Conservation (phyloP, 2,329 filamentous ascomycete species). For the Colletotrichum melonis region DNA sequence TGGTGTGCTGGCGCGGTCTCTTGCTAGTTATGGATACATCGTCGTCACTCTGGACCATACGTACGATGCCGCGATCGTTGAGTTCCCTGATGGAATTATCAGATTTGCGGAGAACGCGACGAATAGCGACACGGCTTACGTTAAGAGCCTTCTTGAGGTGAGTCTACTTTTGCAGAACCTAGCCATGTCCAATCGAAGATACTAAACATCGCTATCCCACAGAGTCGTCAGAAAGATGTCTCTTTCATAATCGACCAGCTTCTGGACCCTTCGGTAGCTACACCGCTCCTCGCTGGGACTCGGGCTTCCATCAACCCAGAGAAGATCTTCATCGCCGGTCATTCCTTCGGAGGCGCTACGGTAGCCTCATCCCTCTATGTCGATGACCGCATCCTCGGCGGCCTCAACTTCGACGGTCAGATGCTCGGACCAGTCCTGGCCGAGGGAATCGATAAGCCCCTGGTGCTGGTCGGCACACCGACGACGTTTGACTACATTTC, state of each 20-base stretch:
- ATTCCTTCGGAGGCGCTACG: slow-evolving; percentile 52
- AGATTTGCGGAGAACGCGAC: slow-evolving; percentile 37
- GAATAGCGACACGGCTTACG: neutral
- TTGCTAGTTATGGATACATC: slow-evolving; percentile 58
- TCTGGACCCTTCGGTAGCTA: neutral
- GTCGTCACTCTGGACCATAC: slow-evolving; percentile 62
- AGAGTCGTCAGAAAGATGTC: slow-evolving; percentile 50
- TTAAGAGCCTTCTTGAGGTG: slow-evolving; percentile 9
- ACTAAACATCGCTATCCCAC: neutral
- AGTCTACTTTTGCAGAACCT: neutral
- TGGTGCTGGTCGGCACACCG: slow-evolving; percentile 44
- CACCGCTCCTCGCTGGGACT: neutral
- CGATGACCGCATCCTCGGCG: slow-evolving; percentile 48
- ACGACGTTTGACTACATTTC: slow-evolving; percentile 42
- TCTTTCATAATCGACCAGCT: slow-evolving; percentile 50
- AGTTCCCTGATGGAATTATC: slow-evolving; percentile 56
- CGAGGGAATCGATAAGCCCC: slow-evolving; percentile 42
- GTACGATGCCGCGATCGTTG: slow-evolving; percentile 55
- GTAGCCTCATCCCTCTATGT: slow-evolving; percentile 44
- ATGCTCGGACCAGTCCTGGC: slow-evolving; percentile 44
- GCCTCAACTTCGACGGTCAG: slow-evolving; percentile 54
- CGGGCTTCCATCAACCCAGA: neutral
- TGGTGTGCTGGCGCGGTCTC: slow-evolving; percentile 52
- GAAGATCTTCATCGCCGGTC: slow-evolving; percentile 49
- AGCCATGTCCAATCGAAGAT: neutral